Evolutionary conservation across 495 filamentous ascomycete species (phyloP).

Genomic region (Penicillium parvum): DNA sequence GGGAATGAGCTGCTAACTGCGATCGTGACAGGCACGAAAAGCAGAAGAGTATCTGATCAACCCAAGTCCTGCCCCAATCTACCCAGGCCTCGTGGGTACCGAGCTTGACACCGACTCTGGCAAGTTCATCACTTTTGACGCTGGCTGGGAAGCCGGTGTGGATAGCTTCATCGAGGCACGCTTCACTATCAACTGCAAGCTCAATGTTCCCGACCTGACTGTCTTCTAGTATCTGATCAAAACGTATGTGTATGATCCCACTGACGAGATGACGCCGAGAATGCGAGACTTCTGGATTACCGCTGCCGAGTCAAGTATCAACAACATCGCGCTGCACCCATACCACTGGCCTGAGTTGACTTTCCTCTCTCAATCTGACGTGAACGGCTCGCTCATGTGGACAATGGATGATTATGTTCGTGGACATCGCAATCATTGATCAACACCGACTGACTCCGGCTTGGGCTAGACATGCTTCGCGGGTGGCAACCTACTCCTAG

Average conservation of each 20-base stretch:
- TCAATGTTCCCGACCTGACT: neutral
- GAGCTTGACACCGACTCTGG: conserved; percentile 18
- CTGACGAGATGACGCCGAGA: conserved; percentile 47
- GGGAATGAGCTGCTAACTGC: neutral
- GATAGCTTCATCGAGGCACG: conserved; percentile 22
- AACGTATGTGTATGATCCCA: conserved; percentile 63
- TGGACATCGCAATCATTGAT: conserved; percentile 24
- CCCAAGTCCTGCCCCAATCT: conserved; percentile 13
- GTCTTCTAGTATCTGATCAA: conserved; percentile 66
- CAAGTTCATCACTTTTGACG: conserved; percentile 21
- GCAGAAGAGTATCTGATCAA: conserved; percentile 17
- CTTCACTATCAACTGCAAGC: neutral
- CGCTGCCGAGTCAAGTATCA: conserved; percentile 65
- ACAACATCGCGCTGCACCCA: conserved; percentile 60
- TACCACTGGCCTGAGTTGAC: conserved; percentile 58
- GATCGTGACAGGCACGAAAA: conserved; percentile 11
- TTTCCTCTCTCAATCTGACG: conserved; percentile 55
- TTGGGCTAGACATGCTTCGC: conserved; percentile 62
- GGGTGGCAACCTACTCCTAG: conserved; percentile 77
- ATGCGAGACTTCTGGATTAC: conserved; percentile 62
- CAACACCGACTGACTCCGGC: conserved; percentile 40
- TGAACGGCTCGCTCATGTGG: conserved; percentile 30
- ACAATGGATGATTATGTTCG: conserved; percentile 24
- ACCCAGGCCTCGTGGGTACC: conserved; percentile 18
- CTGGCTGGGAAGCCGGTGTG: conserved; percentile 20